Conservation (phyloP, 2,329 filamentous ascomycete species). For the Paracoccidioides lutzii region DNA sequence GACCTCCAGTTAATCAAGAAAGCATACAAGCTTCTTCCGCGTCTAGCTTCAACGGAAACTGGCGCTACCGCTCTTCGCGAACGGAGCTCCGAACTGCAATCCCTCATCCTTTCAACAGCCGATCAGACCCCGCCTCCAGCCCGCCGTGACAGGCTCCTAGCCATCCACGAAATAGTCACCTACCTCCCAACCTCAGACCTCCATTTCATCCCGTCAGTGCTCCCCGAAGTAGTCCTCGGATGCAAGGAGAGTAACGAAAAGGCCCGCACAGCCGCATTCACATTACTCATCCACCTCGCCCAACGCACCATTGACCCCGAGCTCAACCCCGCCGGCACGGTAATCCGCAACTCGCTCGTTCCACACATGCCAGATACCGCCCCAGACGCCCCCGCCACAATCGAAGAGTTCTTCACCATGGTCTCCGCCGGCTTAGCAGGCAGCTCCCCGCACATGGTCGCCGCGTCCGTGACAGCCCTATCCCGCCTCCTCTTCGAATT, state of each 20-base stretch:
- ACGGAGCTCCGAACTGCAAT: slow-evolving; percentile 65
- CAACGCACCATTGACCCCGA: slow-evolving; percentile 61
- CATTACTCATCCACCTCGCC: slow-evolving; percentile 78
- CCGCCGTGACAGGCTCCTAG: slow-evolving; percentile 70
- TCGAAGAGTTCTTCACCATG: slow-evolving; percentile 98
- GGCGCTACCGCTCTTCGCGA: slow-evolving; percentile 65
- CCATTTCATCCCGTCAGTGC: slow-evolving; percentile 82
- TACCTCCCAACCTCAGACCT: slow-evolving; percentile 65
- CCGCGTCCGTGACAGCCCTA: slow-evolving; percentile 87
- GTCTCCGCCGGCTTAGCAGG: slow-evolving; percentile 89
- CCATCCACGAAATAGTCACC: slow-evolving; percentile 67
- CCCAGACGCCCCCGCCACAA: slow-evolving; percentile 60
- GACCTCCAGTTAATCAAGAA: slow-evolving; percentile 97
- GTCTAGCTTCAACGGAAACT: slow-evolving; percentile 66
- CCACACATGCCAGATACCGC: slow-evolving; percentile 75
- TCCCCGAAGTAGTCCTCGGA: slow-evolving; percentile 89
- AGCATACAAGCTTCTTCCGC: slow-evolving; percentile 93
- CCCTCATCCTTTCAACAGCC: slow-evolving; percentile 63
- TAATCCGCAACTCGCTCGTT: slow-evolving; percentile 79
- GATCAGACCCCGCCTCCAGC: slow-evolving; percentile 81
- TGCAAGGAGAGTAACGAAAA: slow-evolving; percentile 98
- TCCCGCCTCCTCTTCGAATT: slow-evolving; percentile 92
- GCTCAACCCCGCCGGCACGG: slow-evolving; percentile 41
- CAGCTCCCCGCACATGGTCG: slow-evolving; percentile 91
- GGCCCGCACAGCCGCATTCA: slow-evolving; percentile 77